Base-by-base conservation (phyloP, 176 grass and related monocot species). In the Thalia dealbata region DNA sequence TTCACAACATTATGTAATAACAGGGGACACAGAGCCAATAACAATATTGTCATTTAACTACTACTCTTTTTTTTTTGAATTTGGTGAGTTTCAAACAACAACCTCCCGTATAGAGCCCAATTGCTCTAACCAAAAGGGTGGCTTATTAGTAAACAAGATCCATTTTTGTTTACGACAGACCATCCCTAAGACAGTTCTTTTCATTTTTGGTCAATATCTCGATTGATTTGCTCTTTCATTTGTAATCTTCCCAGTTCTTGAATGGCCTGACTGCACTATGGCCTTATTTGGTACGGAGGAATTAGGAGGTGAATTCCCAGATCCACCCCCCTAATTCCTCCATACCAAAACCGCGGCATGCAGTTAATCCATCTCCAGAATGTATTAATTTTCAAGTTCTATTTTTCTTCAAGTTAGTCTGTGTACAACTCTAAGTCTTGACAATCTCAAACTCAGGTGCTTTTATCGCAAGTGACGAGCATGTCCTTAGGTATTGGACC, bases 391-490 rank as follows among this genome's bases (percentile, higher is more conserved):
- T 50, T 50, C 5, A 48, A 50, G 43, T 50, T 28, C 11, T 46
- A 18, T 50, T 28, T 10, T 71, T n/a, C 23, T 71, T 27, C 0
- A 69, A 64, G 30, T 64, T 5, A 9, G 32, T 43, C 10, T 18
- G 29, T 26, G 22, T 28, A 35, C 25, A 6, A 30, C 14, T 66
- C 14, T 66, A 30, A 32, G 22, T 48, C n/a, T 69, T 45, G 18
- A 13, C 22, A 52, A 52, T 30, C 48, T 72, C 3, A 52, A 51
- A 4, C 52, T 43, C 76, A 78, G 76, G 76, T 78, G 35, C 10
- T 78, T 16, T 45, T 78, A 58, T 70, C 65, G 18, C 76, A 78
- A 46, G 1, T 70, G 35, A 70, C 50, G 52, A 78, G 65, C 51
- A 19, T 78, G 64, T 44, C 51, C 76, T 19, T 59, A 11, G 76